These are phyloP conservation scores for Kockiozyma suomiensis DNA, from an alignment of 805 yeast genomes.

Conservation along the genomic window DNA sequence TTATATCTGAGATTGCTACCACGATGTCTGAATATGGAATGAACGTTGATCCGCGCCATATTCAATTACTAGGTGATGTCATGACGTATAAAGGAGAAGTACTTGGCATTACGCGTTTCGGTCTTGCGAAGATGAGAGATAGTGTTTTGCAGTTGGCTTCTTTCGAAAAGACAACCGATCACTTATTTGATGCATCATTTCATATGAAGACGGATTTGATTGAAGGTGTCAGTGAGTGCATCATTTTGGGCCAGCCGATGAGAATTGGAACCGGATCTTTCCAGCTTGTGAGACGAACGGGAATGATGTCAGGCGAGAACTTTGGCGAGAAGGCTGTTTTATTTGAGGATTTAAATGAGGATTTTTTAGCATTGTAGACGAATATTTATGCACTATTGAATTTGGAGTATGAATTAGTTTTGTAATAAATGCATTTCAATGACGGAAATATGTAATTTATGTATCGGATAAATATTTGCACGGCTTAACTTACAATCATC, in stretches of 20 bases:
- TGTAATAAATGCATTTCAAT: neutral
- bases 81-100: slow-evolving; percentile 99
- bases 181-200: slow-evolving; percentile 96
- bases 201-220: slow-evolving; percentile 94
- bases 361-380: neutral
- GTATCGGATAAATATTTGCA: no score
- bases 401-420: neutral
- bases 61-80: slow-evolving; percentile 94
- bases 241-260: slow-evolving; percentile 97
- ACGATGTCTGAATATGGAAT: slow-evolving; percentile 99
- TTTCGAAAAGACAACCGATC: slow-evolving; percentile 98
- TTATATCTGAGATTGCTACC: slow-evolving; percentile 90
- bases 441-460: no score
- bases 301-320: slow-evolving; percentile 13
- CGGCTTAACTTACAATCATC: no score
- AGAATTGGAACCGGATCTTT: slow-evolving; percentile 96
- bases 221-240: slow-evolving; percentile 98
- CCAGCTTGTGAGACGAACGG: slow-evolving; percentile 53
- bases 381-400: neutral
- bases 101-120: slow-evolving; percentile 96
- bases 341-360: slow-evolving; percentile 46
- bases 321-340: slow-evolving; percentile 48
- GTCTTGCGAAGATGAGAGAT: slow-evolving; percentile 97
- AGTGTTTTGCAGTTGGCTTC: slow-evolving; percentile 95
- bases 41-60: slow-evolving; percentile 99